Base-by-base conservation (phyloP, 2,329 filamentous ascomycete species). In the Sarocladium kiliense region DNA sequence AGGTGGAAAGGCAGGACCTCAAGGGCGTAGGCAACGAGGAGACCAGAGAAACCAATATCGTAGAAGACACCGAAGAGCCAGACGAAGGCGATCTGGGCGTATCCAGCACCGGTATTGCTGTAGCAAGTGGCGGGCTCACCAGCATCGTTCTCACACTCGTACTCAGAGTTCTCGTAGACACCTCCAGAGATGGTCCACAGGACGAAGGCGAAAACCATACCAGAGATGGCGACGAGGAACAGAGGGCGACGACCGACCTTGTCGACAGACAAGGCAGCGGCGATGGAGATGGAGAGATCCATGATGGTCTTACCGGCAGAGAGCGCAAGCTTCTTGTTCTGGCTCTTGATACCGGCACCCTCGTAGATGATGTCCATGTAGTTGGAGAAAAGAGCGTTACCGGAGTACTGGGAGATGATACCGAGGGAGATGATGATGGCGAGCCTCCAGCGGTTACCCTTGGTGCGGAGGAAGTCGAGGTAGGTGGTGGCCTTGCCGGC, bases 351-450 rank as follows among this genome's bases (percentile, higher is more conserved):
- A 44, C 84, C 84, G 51, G 83, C 82, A 50, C 78, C 78, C 39
- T 76, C 71, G 68, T 86, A 86, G 59, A 88, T 77, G 56, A 77
- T 74, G 57, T 83, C 80, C 63, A 85, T 82, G 66, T 87, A 87
- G 70, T 87, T 87, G 59, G 78, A 83, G 64, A 88, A 82, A 1
- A 88, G 70, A 18, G 81, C 84, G 64, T 87, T 88, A 44, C 85
- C 85, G 54, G 79, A 83, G 70, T 85, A 87, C 68, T 88, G 84
- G 2, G 82, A 86, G 64, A 87, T 85, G 61, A 87, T 70, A 63
- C 83, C 85, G 18, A 88, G 74, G 0, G 81, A 85, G 41, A 86
- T 67, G 41, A 86, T 73, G 55, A 88, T 79, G 49, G 79, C 74
- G 44, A 88, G 71, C 11, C 85, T 76, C 73, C 84, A 84, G 54